These are phyloP conservation scores for Candida peoriensis DNA, from an alignment of 805 yeast species.

Conservation along the genomic window DNA sequence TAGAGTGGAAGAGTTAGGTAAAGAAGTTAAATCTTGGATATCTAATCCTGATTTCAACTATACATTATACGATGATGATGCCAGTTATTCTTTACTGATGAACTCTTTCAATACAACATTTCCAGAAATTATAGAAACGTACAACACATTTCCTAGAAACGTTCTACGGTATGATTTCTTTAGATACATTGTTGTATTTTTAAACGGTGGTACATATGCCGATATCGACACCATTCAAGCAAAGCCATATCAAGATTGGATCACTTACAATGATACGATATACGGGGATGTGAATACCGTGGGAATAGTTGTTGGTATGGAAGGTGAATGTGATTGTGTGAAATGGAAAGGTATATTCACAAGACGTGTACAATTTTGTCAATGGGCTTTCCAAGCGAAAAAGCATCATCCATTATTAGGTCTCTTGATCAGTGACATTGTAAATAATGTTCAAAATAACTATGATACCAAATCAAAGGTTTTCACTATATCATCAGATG, in stretches of 20 bases:
- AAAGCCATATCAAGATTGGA: slow-evolving; percentile 56
- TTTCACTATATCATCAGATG: slow-evolving; percentile 23
- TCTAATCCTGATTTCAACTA: slow-evolving; percentile 12
- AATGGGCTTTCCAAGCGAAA: slow-evolving; percentile 56
- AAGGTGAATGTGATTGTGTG: slow-evolving; percentile 46
- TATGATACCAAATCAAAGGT: slow-evolving; percentile 26
- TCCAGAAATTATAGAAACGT: slow-evolving; percentile 52
- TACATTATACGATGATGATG: slow-evolving; percentile 30
- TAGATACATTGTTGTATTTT: slow-evolving; percentile 45
- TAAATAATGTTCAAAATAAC: slow-evolving; percentile 42
- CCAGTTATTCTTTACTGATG: slow-evolving; percentile 21
- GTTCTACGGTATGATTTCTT: slow-evolving; percentile 52
- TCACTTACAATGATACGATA: slow-evolving; percentile 29
- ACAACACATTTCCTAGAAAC: slow-evolving; percentile 44
- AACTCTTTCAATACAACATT: slow-evolving; percentile 30
- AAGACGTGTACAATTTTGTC: slow-evolving; percentile 56
- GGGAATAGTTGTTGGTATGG: slow-evolving; percentile 52
- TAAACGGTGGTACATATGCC: slow-evolving; percentile 58
- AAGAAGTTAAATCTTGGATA: slow-evolving; percentile 8
- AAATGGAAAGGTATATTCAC: slow-evolving; percentile 49
- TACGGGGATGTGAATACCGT: slow-evolving; percentile 27
- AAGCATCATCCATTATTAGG: slow-evolving; percentile 58
- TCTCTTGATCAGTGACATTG: slow-evolving; percentile 48
- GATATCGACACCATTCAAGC: slow-evolving; percentile 50
- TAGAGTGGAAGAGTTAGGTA: slow-evolving; percentile 29